Evolutionary conservation across 2,329 filamentous ascomycete genomes (phyloP).

Genomic region (Teratosphaeria pseudoeucalypti): DNA sequence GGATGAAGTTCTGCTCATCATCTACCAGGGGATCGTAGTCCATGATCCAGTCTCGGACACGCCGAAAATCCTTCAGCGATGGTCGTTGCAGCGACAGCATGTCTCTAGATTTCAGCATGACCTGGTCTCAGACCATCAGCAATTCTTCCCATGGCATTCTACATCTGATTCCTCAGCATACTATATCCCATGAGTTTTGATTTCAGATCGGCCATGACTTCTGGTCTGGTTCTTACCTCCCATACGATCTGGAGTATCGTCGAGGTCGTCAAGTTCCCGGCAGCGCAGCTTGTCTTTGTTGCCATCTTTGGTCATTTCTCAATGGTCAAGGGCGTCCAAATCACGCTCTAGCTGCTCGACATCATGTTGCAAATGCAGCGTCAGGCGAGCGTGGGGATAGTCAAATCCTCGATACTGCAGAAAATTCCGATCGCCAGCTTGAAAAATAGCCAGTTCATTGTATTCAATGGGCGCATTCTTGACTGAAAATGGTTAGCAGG

Average conservation of each 20-base stretch:
- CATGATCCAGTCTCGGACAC: conserved; percentile 27
- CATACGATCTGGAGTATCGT: conserved; percentile 7
- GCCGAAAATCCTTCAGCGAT: conserved; percentile 30
- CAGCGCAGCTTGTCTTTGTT: conserved; percentile 2
- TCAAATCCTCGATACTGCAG: conserved; percentile 30
- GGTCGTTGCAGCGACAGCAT: conserved; percentile 30
- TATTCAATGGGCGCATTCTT: conserved; percentile 31
- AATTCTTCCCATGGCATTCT: neutral
- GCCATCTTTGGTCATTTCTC: conserved; percentile 7
- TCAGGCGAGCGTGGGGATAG: conserved; percentile 30
- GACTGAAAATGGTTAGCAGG: conserved; percentile 26
- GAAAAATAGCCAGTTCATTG: conserved; percentile 29
- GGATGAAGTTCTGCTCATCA: conserved; percentile 28
- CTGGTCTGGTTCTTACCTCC: conserved; percentile 5
- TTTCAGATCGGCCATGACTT: conserved; percentile 14
- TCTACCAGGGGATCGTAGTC: conserved; percentile 27
- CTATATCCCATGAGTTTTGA: conserved; percentile 16
- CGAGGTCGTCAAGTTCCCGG: conserved; percentile 5
- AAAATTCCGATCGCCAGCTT: conserved; percentile 31
- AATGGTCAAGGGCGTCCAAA: conserved; percentile 22
- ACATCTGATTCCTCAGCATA: conserved; percentile 2
- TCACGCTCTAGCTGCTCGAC: conserved; percentile 28
- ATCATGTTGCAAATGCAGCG: conserved; percentile 30
- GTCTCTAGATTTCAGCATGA: conserved; percentile 30
- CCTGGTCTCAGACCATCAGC: conserved; percentile 19